Percentiles rank a stretch among this genome's conserved stretches.
phyloP scores from a whole-genome alignment of 1,139 yeast genomes.

The Sugiyamaella sp. region DNA sequence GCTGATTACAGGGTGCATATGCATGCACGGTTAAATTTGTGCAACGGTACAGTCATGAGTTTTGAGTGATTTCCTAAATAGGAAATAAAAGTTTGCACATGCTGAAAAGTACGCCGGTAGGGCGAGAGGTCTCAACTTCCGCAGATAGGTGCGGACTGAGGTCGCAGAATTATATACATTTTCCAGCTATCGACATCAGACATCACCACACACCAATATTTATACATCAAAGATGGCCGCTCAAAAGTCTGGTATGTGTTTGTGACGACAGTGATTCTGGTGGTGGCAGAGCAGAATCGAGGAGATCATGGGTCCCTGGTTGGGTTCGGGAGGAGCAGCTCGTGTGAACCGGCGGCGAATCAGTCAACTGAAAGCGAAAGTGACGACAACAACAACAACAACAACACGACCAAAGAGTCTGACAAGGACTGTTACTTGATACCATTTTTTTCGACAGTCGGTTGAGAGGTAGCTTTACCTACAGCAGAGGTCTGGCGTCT shows the following conservation, averaged over 20 bases:
- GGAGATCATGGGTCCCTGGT: no score
- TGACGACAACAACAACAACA: not conserved
- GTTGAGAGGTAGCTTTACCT: no score
- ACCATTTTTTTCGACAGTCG: no score
- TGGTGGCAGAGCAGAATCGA: not conserved
- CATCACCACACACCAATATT: constrained; percentile 30
- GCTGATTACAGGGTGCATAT: constrained; percentile 2
- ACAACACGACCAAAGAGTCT: no score
- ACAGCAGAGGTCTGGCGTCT: no score
- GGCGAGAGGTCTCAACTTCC: no score
- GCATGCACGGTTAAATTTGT: constrained; percentile 12
- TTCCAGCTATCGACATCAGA: constrained; percentile 31
- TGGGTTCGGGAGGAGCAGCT: no score
- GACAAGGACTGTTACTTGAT: no score
- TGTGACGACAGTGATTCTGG: not conserved
- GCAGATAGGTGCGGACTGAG: no score
- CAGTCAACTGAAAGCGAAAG: not conserved
- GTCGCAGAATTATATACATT: constrained; percentile 14
- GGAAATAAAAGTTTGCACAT: constrained; percentile 14
- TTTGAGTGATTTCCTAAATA: constrained; percentile 14
- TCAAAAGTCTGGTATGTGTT: constrained; percentile 48
- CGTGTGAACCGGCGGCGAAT: no score
- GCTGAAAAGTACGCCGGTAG: not conserved
- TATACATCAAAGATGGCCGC: constrained; percentile 44
- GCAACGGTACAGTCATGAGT: constrained; percentile 5